Evolutionary conservation across 352 stramenopile genomes (phyloP).

Genomic region (Phytopythium oedochilum): DNA sequence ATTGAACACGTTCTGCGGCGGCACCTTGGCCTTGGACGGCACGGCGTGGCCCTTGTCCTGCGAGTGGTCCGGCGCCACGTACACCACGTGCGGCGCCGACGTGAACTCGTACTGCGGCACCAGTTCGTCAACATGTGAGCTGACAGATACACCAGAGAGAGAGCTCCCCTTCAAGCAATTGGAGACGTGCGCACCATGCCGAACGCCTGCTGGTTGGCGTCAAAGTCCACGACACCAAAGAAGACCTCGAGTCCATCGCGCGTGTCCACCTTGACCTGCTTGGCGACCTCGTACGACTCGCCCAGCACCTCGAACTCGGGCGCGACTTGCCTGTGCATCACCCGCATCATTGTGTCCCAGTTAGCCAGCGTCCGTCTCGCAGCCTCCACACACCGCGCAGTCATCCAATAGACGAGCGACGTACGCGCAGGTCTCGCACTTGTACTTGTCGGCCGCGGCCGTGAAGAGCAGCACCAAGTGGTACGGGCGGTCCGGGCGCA

Average conservation of each 20-base stretch:
- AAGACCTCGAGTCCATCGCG: slow-evolving; percentile 73
- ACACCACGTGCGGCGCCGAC: slow-evolving; percentile 71
- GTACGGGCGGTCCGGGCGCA: slow-evolving; percentile 72
- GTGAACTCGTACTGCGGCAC: slow-evolving; percentile 65
- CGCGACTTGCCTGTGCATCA: slow-evolving; percentile 54
- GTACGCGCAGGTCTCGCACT: slow-evolving; percentile 70
- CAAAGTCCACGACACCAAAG: slow-evolving; percentile 78
- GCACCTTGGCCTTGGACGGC: slow-evolving; percentile 48
- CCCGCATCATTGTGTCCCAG: too few relatives aligned
- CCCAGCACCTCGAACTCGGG: slow-evolving; percentile 64
- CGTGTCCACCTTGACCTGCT: slow-evolving; percentile 70
- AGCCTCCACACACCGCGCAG: too few relatives aligned
- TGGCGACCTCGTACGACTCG: slow-evolving; percentile 56
- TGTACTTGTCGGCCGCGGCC: slow-evolving; percentile 65
- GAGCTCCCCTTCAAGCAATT: not conserved
- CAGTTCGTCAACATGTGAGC: not conserved
- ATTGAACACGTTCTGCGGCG: slow-evolving; percentile 65
- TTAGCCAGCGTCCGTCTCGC: too few relatives aligned
- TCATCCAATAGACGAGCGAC: too few relatives aligned
- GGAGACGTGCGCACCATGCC: slow-evolving; percentile 24
- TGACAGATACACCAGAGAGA: not conserved
- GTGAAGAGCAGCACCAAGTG: slow-evolving; percentile 80
- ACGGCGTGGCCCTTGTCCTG: slow-evolving; percentile 42
- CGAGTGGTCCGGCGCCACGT: slow-evolving; percentile 59
- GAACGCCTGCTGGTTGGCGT: slow-evolving; percentile 61